These are phyloP conservation scores for Galium porrigens DNA, from an alignment of 305 asterid genomes.

Conservation along the genomic window DNA sequence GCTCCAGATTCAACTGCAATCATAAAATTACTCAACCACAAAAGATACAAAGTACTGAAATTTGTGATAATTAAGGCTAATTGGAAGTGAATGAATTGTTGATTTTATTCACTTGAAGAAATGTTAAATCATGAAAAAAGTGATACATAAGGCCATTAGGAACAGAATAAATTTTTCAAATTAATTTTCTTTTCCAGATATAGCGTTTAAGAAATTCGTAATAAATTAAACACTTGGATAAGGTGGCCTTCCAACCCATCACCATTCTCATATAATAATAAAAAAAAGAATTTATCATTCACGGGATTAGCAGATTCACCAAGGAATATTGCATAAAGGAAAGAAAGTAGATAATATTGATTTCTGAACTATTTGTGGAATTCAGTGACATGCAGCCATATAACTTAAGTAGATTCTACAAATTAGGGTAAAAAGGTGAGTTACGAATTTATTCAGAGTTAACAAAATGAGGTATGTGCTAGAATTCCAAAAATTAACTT, in stretches of 20 bases:
- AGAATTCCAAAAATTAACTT: background rate
- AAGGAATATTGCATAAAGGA: background rate
- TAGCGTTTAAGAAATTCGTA: too few relatives aligned
- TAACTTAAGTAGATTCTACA: background rate
- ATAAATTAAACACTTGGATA: background rate
- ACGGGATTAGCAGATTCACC: background rate
- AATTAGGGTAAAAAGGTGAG: background rate
- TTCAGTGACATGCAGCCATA: background rate
- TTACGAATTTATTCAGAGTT: background rate
- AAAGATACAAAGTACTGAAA: background rate
- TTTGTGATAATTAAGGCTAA: background rate
- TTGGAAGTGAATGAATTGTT: too few relatives aligned
- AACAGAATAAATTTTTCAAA: background rate
- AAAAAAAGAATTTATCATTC: background rate
- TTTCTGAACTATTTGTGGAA: background rate
- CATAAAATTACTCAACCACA: background rate
- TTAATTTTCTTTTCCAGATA: background rate
- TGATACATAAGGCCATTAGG: background rate
- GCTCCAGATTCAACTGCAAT: conserved; percentile 36
- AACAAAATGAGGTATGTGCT: background rate
- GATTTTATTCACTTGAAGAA: background rate
- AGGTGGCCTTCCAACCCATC: background rate
- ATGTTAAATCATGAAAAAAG: background rate
- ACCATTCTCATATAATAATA: background rate
- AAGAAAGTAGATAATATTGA: background rate